Evolutionary conservation across 2,329 filamentous ascomycete genomes (phyloP).

Genomic region (Fusarium concolor): DNA sequence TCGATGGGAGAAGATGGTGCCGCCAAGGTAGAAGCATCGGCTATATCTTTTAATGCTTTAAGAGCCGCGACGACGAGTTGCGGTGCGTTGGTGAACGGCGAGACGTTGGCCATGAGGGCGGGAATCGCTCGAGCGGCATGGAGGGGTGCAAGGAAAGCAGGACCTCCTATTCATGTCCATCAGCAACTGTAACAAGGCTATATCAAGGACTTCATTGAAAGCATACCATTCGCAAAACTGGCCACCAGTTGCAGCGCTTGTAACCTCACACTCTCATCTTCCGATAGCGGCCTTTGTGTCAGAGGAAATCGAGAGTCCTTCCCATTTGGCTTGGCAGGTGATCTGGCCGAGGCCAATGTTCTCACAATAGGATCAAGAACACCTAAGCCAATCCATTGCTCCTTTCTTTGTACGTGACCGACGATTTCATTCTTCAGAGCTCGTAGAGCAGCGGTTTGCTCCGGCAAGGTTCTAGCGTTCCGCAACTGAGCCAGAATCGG

Average conservation of each 20-base stretch:
- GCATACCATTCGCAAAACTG: conserved; percentile 83
- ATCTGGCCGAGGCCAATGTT: conserved; percentile 55
- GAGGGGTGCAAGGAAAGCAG: conserved; percentile 80
- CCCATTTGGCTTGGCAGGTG: conserved; percentile 52
- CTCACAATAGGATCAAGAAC: conserved; percentile 69
- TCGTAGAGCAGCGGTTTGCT: conserved; percentile 72
- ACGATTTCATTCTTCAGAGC: conserved; percentile 89
- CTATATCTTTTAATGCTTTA: conserved; percentile 77
- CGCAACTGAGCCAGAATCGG: conserved; percentile 68
- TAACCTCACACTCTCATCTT: conserved; percentile 75
- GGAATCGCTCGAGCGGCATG: conserved; percentile 75
- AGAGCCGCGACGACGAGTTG: conserved; percentile 80
- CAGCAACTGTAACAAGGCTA: conserved; percentile 21
- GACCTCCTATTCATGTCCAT: conserved; percentile 70
- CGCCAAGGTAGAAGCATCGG: conserved; percentile 71
- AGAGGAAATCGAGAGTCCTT: conserved; percentile 53
- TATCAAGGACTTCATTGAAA: conserved; percentile 4
- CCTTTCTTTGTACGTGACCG: conserved; percentile 88
- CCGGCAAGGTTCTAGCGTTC: conserved; percentile 62
- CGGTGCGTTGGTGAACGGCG: conserved; percentile 71
- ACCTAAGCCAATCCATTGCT: conserved; percentile 78
- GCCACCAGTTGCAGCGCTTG: conserved; percentile 88
- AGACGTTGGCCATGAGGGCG: conserved; percentile 76
- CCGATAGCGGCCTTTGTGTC: conserved; percentile 58
- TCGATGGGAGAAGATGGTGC: conserved; percentile 62